Conservation (phyloP, 148 eudicot species). For the Euryodendron excelsum region DNA sequence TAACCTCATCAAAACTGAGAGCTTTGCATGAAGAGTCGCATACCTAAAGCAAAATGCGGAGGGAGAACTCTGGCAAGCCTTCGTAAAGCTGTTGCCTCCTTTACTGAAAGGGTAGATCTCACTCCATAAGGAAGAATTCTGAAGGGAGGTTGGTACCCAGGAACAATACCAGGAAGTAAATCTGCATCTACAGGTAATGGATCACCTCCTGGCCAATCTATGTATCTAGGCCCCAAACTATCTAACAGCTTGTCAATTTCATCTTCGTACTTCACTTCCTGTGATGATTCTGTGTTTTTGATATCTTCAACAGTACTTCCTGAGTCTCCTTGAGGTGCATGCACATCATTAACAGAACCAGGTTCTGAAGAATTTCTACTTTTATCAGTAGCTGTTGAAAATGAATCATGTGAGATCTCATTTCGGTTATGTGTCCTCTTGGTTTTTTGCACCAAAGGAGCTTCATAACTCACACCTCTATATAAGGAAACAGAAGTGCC, state of each 20-base stretch:
- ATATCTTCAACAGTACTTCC: constrained; percentile 17
- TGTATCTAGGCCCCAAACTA: constrained; percentile 81
- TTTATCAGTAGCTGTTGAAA: constrained; percentile 22
- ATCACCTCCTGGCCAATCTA: constrained; percentile 87
- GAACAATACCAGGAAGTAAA: constrained; percentile 67
- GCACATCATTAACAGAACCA: constrained; percentile 20
- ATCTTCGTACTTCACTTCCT: constrained; percentile 67
- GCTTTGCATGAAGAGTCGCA: constrained; percentile 12
- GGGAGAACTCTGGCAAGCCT: constrained; percentile 90
- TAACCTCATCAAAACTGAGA: too few relatives aligned
- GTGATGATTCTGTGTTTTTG: constrained; percentile 22
- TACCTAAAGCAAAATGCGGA: constrained; percentile 97
- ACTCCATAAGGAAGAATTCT: constrained; percentile 91
- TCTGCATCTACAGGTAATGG: constrained; percentile 97
- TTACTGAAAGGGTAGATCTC: constrained; percentile 58
- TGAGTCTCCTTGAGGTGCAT: constrained; percentile 31
- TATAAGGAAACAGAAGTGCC: constrained; percentile 82
- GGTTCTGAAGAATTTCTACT: constrained; percentile 19
- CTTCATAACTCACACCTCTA: constrained; percentile 77
- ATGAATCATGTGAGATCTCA: constrained; percentile 20
- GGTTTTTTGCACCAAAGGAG: constrained; percentile 37
- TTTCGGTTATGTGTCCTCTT: constrained; percentile 34
- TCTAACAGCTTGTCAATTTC: constrained; percentile 79
- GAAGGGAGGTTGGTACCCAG: constrained; percentile 81
- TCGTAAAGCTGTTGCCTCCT: constrained; percentile 76